Percentiles rank a stretch among this genome's conserved stretches.
Conservation (phyloP, 768 basidiomycete species). For the Hirschioporus abietinus region DNA sequence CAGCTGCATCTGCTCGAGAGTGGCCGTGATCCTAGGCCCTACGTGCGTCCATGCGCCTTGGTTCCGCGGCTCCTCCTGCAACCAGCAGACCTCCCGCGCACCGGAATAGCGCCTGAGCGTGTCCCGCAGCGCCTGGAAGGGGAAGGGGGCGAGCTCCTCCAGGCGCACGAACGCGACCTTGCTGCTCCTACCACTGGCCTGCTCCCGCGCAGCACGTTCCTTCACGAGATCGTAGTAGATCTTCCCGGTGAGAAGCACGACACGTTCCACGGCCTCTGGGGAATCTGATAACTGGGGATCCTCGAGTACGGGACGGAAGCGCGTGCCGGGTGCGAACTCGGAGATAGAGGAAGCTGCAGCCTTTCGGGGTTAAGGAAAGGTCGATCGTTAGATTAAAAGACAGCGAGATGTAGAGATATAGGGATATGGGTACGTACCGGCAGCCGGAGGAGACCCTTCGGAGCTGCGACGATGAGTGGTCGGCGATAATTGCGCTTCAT, state of each 20-base stretch:
- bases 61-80: conserved; percentile 87
- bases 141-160: conserved; percentile 88
- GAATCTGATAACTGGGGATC: conserved; percentile 35
- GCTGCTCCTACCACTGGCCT: conserved; percentile 22
- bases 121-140: conserved; percentile 49
- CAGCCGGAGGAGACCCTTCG: conserved; percentile 77
- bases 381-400: neutral
- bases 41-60: conserved; percentile 80
- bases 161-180: conserved; percentile 67
- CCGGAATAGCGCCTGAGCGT: conserved; percentile 41
- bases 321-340: conserved; percentile 54
- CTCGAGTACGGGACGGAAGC: conserved; percentile 63
- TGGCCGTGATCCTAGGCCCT: conserved; percentile 42
- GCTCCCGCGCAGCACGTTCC: conserved; percentile 43
- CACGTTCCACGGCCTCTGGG: conserved; percentile 41
- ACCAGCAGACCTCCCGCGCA: conserved; percentile 49
- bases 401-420: neutral
- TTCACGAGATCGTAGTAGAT: conserved; percentile 83
- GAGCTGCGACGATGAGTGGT: conserved; percentile 78
- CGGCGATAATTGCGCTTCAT: conserved; percentile 81
- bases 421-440: conserved; percentile 41
- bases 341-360: conserved; percentile 64
- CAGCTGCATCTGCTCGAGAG: conserved; percentile 40
- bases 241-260: conserved; percentile 80
- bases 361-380: conserved; percentile 30